Percentiles rank a stretch among this genome's conserved stretches.
These are phyloP conservation scores for Kwoniella sp. DNA, from an alignment of 768 basidiomycete genomes.

Conservation along the genomic window DNA sequence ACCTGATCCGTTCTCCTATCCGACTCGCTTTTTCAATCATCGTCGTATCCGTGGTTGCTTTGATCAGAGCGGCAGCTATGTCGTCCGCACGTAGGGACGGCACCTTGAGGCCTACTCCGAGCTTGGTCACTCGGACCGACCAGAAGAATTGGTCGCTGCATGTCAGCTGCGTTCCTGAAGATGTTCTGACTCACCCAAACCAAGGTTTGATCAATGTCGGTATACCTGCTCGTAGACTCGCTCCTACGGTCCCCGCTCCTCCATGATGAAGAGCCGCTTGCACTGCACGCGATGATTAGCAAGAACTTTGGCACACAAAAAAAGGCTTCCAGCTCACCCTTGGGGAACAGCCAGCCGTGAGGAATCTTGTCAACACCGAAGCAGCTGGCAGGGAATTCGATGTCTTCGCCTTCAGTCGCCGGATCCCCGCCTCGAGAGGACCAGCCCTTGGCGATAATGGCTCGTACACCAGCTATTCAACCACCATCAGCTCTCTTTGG, in stretches of 20 bases:
- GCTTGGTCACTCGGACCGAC: constrained; percentile 66
- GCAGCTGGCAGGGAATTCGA: constrained; percentile 58
- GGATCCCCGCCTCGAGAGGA: constrained; percentile 60
- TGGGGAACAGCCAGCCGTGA: constrained; percentile 60
- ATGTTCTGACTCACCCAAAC: constrained; percentile 60
- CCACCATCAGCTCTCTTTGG: not conserved
- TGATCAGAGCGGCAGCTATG: constrained; percentile 62
- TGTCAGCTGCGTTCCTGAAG: constrained; percentile 8
- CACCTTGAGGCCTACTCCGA: constrained; percentile 65
- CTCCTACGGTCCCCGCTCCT: constrained; percentile 72
- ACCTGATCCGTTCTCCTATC: constrained; percentile 59
- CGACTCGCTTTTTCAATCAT: constrained; percentile 67
- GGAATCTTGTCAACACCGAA: constrained; percentile 66
- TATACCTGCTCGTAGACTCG: constrained; percentile 65
- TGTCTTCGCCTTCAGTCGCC: constrained; percentile 56
- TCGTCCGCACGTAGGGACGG: constrained; percentile 60
- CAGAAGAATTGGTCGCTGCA: constrained; percentile 66
- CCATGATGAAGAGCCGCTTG: constrained; percentile 70
- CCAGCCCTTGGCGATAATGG: constrained; percentile 72
- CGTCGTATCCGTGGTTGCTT: constrained; percentile 63
- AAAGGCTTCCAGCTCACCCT: constrained; percentile 61
- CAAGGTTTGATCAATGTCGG: constrained; percentile 72
- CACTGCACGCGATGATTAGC: constrained; percentile 66
- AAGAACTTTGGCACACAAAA: constrained; percentile 42
- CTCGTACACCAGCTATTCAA: constrained; percentile 63